phyloP scores from a whole-genome alignment of 192 early-diverging fungal species.

The Entomortierella beljakovae region DNA sequence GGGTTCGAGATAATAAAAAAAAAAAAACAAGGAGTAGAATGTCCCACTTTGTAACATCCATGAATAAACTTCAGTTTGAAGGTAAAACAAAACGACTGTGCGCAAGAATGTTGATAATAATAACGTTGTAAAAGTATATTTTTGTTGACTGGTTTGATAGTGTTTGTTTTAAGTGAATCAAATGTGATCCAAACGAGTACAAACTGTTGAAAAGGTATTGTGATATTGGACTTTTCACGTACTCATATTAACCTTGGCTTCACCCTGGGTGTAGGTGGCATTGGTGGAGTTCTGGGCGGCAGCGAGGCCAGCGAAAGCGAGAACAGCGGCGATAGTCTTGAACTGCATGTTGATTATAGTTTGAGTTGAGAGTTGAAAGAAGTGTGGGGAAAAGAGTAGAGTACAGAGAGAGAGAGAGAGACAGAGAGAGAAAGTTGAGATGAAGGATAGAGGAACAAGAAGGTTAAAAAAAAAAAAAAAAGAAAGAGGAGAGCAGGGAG shows the following conservation, averaged over 20 bases:
- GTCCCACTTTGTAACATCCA: neutral
- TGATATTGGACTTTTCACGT: neutral
- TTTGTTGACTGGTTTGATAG: neutral
- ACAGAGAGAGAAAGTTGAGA: neutral
- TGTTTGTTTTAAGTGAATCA: neutral
- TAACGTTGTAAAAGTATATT: neutral
- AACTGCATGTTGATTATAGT: slow-evolving; percentile 43
- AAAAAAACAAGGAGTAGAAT: neutral
- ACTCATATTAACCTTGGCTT: slow-evolving; percentile 32
- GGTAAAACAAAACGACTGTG: too few species aligned
- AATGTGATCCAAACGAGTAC: too few species aligned
- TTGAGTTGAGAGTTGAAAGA: neutral
- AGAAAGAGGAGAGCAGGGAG: slow-evolving; percentile 9
- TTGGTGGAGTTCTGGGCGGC: slow-evolving; percentile 30
- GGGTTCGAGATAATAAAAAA: neutral
- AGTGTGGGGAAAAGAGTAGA: neutral
- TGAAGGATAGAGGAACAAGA: slow-evolving; percentile 7
- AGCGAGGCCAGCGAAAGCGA: slow-evolving; percentile 43
- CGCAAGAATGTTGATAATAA: neutral
- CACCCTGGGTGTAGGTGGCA: slow-evolving; percentile 24
- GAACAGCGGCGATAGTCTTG: slow-evolving; percentile 43
- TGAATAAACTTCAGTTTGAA: too few species aligned
- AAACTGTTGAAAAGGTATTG: neutral
- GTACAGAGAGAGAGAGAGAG: neutral
- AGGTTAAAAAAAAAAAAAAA: slow-evolving; percentile 18